These are phyloP conservation scores for Rhizopogon salebrosus DNA, from an alignment of 768 basidiomycete species.

Conservation along the genomic window DNA sequence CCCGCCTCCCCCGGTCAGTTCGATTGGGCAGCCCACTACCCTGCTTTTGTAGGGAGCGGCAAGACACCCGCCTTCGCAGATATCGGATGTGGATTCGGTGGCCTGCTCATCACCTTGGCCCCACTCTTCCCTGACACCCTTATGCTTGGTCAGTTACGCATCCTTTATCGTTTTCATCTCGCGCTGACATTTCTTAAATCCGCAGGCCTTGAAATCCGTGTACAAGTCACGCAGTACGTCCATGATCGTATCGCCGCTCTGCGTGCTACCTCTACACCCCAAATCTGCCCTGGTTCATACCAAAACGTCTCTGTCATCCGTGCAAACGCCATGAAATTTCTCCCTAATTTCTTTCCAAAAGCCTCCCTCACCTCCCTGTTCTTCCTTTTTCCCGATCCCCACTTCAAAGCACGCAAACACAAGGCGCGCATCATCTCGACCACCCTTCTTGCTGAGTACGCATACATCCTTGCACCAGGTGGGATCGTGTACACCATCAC, in stretches of 20 bases:
- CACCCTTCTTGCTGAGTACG: constrained; percentile 96
- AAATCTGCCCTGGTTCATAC: constrained; percentile 41
- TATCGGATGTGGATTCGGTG: constrained; percentile 97
- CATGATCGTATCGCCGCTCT: constrained; percentile 91
- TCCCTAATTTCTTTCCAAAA: constrained; percentile 92
- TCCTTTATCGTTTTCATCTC: not conserved
- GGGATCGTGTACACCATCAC: constrained; percentile 98
- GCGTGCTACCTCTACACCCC: constrained; percentile 50
- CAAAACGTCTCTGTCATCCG: constrained; percentile 92
- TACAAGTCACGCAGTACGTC: constrained; percentile 95
- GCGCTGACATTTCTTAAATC: not conserved
- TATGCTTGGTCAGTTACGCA: constrained; percentile 75
- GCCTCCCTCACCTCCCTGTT: constrained; percentile 90
- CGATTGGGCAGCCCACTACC: constrained; percentile 84
- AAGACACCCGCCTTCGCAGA: constrained; percentile 92
- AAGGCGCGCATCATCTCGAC: constrained; percentile 98
- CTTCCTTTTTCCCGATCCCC: constrained; percentile 98
- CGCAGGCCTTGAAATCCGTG: constrained; percentile 93
- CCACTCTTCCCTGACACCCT: constrained; percentile 87
- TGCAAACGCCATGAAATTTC: constrained; percentile 98
- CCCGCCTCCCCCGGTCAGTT: constrained; percentile 70
- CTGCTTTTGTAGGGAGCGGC: constrained; percentile 50
- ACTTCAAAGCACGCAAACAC: constrained; percentile 97
- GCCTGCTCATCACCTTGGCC: constrained; percentile 82
- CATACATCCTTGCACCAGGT: constrained; percentile 87